Percentiles rank a stretch among this genome's conserved stretches.
These are phyloP conservation scores for Colletotrichum chlorophyti DNA, from an alignment of 2,329 filamentous ascomycete genomes.

Conservation along the genomic window DNA sequence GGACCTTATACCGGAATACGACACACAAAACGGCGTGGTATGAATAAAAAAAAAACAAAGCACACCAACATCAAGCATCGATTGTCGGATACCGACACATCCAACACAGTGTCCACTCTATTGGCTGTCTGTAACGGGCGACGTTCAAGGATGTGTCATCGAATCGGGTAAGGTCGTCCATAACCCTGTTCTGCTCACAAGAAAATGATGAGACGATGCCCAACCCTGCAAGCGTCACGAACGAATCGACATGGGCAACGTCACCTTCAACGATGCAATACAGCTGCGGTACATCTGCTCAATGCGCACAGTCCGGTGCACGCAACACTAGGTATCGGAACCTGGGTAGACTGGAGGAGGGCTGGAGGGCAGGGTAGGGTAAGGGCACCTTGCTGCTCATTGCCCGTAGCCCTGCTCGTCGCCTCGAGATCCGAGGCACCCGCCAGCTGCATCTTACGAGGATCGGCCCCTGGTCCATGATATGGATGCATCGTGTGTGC, in stretches of 20 bases:
- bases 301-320: too few relatives aligned
- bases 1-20: too few relatives aligned
- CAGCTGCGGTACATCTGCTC: conserved; percentile 2
- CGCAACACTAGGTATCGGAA: too few relatives aligned
- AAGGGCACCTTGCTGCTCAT: conserved; percentile 20
- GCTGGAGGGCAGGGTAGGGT: conserved; percentile 4
- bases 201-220: conserved; percentile 22
- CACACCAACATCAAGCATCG: background rate
- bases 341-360: conserved; percentile 3
- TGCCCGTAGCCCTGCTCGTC: background rate
- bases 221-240: conserved; percentile 25
- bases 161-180: conserved; percentile 8
- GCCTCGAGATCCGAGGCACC: conserved; percentile 27
- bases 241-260: conserved; percentile 22
- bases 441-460: conserved; percentile 24
- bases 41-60: too few relatives aligned
- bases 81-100: background rate
- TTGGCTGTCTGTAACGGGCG: conserved; percentile 2
- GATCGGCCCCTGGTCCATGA: conserved; percentile 17
- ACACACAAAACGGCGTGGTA: too few relatives aligned
- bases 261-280: background rate
- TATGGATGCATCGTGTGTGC: conserved; percentile 15
- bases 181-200: conserved; percentile 1
- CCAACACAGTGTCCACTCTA: background rate
- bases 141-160: conserved; percentile 2